A percentile compares a stretch with the other conserved stretches of the same genome.
Conservation (phyloP, 208 protist genomes). For the Leishmania guyanensis region DNA sequence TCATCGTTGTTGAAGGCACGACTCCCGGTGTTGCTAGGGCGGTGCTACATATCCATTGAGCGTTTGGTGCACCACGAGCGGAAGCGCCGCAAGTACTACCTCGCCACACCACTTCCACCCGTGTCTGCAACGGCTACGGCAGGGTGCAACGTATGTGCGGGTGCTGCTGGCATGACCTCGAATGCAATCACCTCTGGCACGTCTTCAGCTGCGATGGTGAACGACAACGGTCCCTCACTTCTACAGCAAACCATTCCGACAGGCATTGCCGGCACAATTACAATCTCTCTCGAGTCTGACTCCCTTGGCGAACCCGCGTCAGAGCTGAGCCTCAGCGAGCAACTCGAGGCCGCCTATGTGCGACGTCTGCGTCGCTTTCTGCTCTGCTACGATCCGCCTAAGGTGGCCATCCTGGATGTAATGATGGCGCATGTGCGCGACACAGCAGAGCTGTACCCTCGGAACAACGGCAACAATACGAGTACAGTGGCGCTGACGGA, state of each 20-base stretch:
- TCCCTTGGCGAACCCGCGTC: conserved; percentile 40
- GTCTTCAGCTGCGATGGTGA: background rate
- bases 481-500: background rate
- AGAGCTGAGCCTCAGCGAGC: conserved; percentile 37
- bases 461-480: background rate
- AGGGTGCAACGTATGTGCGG: background rate
- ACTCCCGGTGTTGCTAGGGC: conserved; percentile 47
- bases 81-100: conserved; percentile 43
- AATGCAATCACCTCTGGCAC: background rate
- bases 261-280: conserved; percentile 68
- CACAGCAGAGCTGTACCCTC: conserved; percentile 25
- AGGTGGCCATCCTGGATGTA: conserved; percentile 68
- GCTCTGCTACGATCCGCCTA: conserved; percentile 47
- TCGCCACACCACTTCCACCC: conserved; percentile 33
- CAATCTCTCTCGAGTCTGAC: conserved; percentile 71
- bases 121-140: background rate
- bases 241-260: conserved; percentile 23
- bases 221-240: conserved; percentile 27
- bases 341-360: conserved; percentile 42
- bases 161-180: background rate
- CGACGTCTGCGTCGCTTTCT: conserved; percentile 65
- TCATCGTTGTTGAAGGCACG: background rate
- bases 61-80: conserved; percentile 55
- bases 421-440: conserved; percentile 67
- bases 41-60: conserved; percentile 68